These are phyloP conservation scores for Elsinoe arachidis DNA, from an alignment of 2,329 filamentous ascomycete genomes.

Conservation along the genomic window DNA sequence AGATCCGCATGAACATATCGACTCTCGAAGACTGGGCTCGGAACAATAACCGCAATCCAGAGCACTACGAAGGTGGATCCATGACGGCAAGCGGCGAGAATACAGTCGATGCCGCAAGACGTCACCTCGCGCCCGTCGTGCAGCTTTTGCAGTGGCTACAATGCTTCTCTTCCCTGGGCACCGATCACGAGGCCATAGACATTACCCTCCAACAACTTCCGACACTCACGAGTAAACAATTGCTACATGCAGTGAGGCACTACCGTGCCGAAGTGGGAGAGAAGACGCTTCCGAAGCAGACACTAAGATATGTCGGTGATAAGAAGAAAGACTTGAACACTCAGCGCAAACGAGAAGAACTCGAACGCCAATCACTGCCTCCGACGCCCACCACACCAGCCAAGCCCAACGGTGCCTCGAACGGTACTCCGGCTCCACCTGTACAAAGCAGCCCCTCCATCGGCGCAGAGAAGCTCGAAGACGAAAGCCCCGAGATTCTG, in stretches of 20 bases:
- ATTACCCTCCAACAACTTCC: conserved; percentile 85
- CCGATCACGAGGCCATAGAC: conserved; percentile 81
- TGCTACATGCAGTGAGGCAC: conserved; percentile 84
- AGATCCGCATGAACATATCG: conserved; percentile 98
- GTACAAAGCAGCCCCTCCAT: conserved; percentile 18
- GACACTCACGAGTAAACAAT: conserved; percentile 72
- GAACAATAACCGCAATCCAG: conserved; percentile 83
- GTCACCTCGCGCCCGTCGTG: conserved; percentile 81
- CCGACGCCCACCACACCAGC: conserved; percentile 13
- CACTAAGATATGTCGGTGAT: conserved; percentile 73
- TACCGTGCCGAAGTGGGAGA: conserved; percentile 94
- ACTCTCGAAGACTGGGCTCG: conserved; percentile 93
- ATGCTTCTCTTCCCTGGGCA: conserved; percentile 87
- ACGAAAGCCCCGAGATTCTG: conserved; percentile 65
- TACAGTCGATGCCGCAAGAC: conserved; percentile 72
- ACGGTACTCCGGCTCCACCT: conserved; percentile 19
- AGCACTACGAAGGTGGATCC: conserved; percentile 90
- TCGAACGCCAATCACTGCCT: conserved; percentile 12
- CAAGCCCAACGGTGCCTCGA: conserved; percentile 9
- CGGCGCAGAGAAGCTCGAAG: conserved; percentile 43
- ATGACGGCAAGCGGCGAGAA: conserved; percentile 77
- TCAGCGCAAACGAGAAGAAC: conserved; percentile 12
- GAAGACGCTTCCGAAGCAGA: conserved; percentile 79
- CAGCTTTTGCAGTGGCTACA: conserved; percentile 96
- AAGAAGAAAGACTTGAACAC: conserved; percentile 58